phyloP scores from a whole-genome alignment of 208 protist species.

The Tritrichomonas musculus region DNA sequence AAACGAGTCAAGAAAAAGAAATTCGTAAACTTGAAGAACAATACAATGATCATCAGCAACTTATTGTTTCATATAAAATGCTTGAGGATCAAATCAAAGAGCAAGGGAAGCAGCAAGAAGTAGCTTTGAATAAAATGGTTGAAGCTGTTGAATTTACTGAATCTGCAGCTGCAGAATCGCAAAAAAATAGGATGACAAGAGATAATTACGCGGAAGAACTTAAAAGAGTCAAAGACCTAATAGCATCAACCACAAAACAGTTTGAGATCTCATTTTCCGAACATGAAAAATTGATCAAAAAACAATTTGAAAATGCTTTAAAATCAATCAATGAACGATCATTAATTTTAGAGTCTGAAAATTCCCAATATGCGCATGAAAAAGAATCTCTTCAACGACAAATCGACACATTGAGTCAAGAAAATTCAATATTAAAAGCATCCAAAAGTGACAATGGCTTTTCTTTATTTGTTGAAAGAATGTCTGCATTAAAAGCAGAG shows the following conservation, averaged over 20 bases:
- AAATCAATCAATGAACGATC: neutral
- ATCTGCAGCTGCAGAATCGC: neutral
- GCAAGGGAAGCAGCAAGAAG: conserved; percentile 14
- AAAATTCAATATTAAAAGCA: conserved; percentile 19
- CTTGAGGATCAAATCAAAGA: conserved; percentile 9
- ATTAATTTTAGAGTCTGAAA: neutral
- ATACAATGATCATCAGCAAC: neutral
- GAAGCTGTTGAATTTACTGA: conserved; percentile 13
- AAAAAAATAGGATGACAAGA: neutral
- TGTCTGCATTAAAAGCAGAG: neutral
- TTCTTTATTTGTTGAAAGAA: conserved; percentile 6
- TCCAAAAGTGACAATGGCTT: neutral
- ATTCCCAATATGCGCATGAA: neutral
- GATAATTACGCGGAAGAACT: neutral
- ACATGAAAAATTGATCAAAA: neutral
- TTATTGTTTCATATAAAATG: neutral
- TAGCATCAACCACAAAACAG: neutral
- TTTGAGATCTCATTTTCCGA: neutral
- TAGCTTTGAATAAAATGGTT: conserved; percentile 12
- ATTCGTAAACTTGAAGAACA: neutral
- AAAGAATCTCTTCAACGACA: neutral
- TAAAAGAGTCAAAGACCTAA: neutral
- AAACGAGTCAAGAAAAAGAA: neutral
- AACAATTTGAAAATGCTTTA: neutral
- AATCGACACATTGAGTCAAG: neutral